Base-by-base conservation (phyloP, 768 basidiomycete species). In the Tephrocybe sp. region DNA sequence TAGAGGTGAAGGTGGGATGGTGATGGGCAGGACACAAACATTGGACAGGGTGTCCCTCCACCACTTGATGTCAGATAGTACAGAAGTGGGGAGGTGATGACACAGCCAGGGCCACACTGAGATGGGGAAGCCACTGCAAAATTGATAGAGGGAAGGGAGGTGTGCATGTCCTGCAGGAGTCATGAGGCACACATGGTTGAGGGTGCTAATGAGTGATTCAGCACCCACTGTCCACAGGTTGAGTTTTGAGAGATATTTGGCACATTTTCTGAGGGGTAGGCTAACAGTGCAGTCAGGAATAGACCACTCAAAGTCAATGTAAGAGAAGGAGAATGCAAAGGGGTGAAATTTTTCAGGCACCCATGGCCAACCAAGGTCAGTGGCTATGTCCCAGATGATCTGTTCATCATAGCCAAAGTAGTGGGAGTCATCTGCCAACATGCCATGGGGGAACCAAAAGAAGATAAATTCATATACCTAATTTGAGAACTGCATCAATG, bases 231-330 rank as follows among this genome's bases (percentile, higher is more conserved):
- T 15, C 67, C 65, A 70, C 0, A 37, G 9, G 1, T n/a, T 21
- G 0, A 74, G 53, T 36, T 65, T 63, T 4, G 30, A n/a, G 3
- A 50, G 21, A 4, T 50, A 50, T 15, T 50, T 50, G 12, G 4
- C 3, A 0, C 11, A 14, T 20, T 50, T 50, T 1, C 10, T 9
- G 0, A 21, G 17, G 0, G 41, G 41, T 1, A 50, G n/a, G 28
- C 2, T 15, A 0, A 50, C 49, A 1, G 41, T 50, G 6, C 33
- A 34, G 0, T 14, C 1, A 0, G 4, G 0, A 1, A 50, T 10
- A 14, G 10, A 41, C 49, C 49, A 50, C 0, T 0, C 1, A n/a
- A 50, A 50, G 1, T 32, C 41, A 12, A 50, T 50, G 41, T 50
- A 50, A 4, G 40, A 34, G 23, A 50, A 51, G 3, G 50, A 21